phyloP scores from a whole-genome alignment of 2,329 filamentous ascomycete genomes.

The Penicillium sp. region DNA sequence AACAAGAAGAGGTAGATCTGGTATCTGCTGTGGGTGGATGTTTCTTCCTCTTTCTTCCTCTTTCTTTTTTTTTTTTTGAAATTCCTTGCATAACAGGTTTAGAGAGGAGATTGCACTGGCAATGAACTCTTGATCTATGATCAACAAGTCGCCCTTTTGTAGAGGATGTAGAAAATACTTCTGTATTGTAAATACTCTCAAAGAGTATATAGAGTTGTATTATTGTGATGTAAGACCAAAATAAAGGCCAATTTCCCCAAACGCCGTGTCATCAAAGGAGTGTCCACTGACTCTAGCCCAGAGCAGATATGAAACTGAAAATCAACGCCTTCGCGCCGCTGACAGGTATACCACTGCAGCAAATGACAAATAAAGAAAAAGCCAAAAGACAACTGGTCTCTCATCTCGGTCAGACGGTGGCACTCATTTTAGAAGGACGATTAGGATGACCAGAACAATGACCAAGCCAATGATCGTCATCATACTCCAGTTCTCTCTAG shows the following conservation, averaged over 20 bases:
- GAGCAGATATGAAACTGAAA: slow-evolving; percentile 5
- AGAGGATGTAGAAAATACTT: not conserved
- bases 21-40: not conserved
- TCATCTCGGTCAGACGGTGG: not conserved
- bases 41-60: too few relatives aligned
- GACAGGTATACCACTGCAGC: slow-evolving; percentile 10
- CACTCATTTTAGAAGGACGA: slow-evolving; percentile 74
- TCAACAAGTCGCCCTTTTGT: not conserved
- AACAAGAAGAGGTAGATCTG: slow-evolving; percentile 7
- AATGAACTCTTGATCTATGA: slow-evolving; percentile 1
- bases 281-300: slow-evolving; percentile 12
- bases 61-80: not conserved
- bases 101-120: not conserved
- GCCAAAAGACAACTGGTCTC: not conserved
- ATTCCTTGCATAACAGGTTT: not conserved
- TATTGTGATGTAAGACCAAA: slow-evolving; percentile 3
- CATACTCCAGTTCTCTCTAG: slow-evolving; percentile 87
- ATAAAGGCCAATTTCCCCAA: slow-evolving; percentile 8
- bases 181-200: not conserved
- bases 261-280: slow-evolving; percentile 17
- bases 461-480: slow-evolving; percentile 81
- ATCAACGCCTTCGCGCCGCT: slow-evolving; percentile 17
- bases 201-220: slow-evolving; percentile 6
- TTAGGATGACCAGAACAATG: slow-evolving; percentile 78
- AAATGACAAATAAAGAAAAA: slow-evolving; percentile 9